Evolutionary conservation across 2,329 filamentous ascomycete species (phyloP).

Genomic region (Verticillium albo-atrum): DNA sequence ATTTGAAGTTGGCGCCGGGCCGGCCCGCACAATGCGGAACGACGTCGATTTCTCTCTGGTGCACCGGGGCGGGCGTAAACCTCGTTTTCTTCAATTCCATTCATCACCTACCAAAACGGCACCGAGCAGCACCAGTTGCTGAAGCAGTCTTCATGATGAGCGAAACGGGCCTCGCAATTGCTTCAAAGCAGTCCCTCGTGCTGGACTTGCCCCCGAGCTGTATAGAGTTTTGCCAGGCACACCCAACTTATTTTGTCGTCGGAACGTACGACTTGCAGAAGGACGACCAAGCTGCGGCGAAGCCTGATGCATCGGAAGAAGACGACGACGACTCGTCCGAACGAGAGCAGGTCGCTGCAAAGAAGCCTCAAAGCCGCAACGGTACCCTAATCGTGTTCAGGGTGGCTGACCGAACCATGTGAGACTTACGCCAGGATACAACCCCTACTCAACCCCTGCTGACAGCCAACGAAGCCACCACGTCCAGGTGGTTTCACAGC

Average conservation of each 20-base stretch:
- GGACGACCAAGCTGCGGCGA: conserved; percentile 17
- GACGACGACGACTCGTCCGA: conserved; percentile 5
- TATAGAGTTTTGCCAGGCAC: conserved; percentile 64
- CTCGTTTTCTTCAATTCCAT: not conserved
- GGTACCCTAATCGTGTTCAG: conserved; percentile 69
- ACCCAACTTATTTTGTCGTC: conserved; percentile 66
- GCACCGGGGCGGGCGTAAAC: not conserved
- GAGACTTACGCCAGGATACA: conserved; percentile 27
- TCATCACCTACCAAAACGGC: not conserved
- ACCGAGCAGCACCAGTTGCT: not conserved
- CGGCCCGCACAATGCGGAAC: not conserved
- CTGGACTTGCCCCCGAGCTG: conserved; percentile 72
- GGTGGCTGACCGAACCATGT: conserved; percentile 51
- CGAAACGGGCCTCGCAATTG: conserved; percentile 17
- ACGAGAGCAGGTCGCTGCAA: conserved; percentile 17
- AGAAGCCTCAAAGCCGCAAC: conserved; percentile 57
- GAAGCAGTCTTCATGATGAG: not conserved
- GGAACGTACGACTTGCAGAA: conserved; percentile 79
- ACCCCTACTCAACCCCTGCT: not conserved
- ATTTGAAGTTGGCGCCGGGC: not conserved
- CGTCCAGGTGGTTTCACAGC: conserved; percentile 39
- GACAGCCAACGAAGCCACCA: not conserved
- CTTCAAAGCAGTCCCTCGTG: conserved; percentile 42
- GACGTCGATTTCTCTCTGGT: not conserved
- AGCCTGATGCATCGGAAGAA: not conserved